phyloP scores from a whole-genome alignment of 2,329 filamentous ascomycete species.

The Colletotrichum gloeosporioides region DNA sequence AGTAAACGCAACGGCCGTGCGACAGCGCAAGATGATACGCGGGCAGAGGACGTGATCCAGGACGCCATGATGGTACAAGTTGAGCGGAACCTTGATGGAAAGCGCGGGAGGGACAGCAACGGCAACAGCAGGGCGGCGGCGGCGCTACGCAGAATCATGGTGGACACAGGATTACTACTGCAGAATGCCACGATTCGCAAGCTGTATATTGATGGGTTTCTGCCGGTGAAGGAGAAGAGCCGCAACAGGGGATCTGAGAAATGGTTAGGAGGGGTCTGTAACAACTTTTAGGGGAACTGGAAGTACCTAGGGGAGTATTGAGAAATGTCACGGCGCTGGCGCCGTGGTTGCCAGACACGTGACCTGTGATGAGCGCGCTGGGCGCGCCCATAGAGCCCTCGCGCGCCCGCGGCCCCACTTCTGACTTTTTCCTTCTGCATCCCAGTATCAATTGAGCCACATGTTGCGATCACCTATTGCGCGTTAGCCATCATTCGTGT shows the following conservation, averaged over 20 bases:
- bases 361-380: no score
- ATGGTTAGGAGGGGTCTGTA: not conserved
- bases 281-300: not conserved
- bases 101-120: not conserved
- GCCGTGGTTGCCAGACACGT: no score
- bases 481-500: no score
- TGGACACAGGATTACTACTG: not conserved
- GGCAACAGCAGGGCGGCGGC: not conserved
- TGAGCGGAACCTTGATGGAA: not conserved
- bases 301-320: not conserved
- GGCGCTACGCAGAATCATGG: not conserved
- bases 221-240: not conserved
- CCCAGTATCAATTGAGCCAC: no score
- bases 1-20: not conserved
- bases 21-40: not conserved
- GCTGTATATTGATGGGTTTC: not conserved
- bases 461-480: no score
- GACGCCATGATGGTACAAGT: not conserved
- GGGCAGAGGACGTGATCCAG: not conserved
- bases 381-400: no score
- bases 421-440: no score
- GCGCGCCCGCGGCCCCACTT: no score
- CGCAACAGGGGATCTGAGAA: not conserved
- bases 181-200: not conserved
- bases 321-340: no score